Evolutionary conservation across 1,139 yeast genomes (phyloP), one percentile per base, ranked within the genome.

Genomic region (Sugiyamaella japonica): DNA sequence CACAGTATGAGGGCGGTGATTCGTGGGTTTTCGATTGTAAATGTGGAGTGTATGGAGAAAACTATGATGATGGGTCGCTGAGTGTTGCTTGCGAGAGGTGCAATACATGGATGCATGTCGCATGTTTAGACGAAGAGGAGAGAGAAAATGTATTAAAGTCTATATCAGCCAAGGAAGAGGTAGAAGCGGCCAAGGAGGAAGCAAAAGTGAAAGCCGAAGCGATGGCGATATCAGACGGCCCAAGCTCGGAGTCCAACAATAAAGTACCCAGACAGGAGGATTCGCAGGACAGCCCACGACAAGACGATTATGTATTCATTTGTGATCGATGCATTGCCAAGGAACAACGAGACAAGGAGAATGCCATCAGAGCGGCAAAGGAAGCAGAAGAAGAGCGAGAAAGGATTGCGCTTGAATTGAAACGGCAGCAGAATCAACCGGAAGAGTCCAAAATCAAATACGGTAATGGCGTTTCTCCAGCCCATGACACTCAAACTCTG

Each of bases 71-170:
- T 55, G 76, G 75, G 7, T 67, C 62, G 34, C 65, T 69, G 50
- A 61, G 70, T 40, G 70, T 74, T 25, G 69, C 67, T 42, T 75
- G 78, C 58, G 75, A 71, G 34, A 59, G 69, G 53, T 75, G 78
- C 58, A 68, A 66, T 17, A 70, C 75, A 50, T 75, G 78, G 78
- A 71, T 73, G 66, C 78, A 75, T 57, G 66, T 73, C 40, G 68
- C 65, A 45, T 74, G 77, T 59, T 66, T 72, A 34, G 65, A 66
- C 9, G 61, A 57, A 15, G 60, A 41, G 23, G 56, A 49, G 34
- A 55, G 50, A 47, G 50, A 47, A 25, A 28, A 36, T 28, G 50
- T 47, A 32, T 47, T 47, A 29, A 47, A 38, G 15, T 47, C 50
- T 25, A 47, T 47, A 28, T 37, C 50, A 5, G 50, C 40, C n/a